These are phyloP conservation scores for Verticillium isaacii DNA, from an alignment of 2,329 filamentous ascomycete genomes.

Conservation along the genomic window DNA sequence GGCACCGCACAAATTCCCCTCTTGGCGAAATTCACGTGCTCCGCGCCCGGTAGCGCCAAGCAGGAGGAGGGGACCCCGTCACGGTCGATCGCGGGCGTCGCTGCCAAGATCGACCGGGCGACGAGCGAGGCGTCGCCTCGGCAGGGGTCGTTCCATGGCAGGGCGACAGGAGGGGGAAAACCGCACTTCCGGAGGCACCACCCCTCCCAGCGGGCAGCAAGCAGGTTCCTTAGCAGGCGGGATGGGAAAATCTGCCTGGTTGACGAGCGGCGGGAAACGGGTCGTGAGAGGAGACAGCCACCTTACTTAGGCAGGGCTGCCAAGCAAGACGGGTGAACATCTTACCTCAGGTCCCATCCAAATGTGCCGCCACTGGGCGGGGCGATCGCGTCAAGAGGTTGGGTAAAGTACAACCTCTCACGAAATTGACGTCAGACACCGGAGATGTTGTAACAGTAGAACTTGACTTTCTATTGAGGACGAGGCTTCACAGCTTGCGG, in stretches of 20 bases:
- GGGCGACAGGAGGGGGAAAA: background rate
- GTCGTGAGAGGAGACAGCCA: background rate
- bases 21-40: background rate
- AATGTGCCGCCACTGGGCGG: background rate
- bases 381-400: background rate
- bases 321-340: background rate
- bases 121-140: background rate
- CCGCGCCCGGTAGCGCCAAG: background rate
- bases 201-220: no score
- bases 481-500: background rate
- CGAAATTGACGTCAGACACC: background rate
- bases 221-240: no score
- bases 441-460: background rate
- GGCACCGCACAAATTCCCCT: background rate
- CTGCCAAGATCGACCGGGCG: background rate
- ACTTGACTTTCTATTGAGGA: background rate
- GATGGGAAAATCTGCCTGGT: no score
- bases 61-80: background rate
- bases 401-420: background rate
- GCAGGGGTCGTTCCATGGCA: background rate
- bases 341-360: background rate
- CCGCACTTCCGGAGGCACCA: no score
- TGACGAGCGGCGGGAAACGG: no score
- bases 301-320: background rate
- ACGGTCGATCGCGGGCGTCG: background rate